Conservation (phyloP, 345 rosid genomes). For the Raphanus raphanistrum region DNA sequence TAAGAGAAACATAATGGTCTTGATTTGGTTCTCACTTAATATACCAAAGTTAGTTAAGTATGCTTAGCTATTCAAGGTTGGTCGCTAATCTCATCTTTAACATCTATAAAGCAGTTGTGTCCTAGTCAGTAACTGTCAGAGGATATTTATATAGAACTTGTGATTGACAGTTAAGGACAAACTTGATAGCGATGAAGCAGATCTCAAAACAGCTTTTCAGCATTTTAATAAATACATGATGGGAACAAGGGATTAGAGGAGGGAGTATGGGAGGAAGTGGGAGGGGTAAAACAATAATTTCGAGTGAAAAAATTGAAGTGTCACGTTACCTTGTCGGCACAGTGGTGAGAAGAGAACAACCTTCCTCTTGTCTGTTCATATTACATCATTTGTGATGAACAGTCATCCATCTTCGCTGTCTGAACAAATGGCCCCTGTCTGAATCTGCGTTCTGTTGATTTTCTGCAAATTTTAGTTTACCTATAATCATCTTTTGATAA, state of each 20-base stretch:
- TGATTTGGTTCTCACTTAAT: not conserved
- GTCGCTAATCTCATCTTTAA: not conserved
- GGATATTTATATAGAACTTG: constrained; percentile 7
- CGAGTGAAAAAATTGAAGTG: constrained; percentile 19
- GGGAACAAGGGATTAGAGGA: not conserved
- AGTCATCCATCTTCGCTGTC: constrained; percentile 20
- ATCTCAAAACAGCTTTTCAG: not conserved
- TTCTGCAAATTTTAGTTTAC: not conserved
- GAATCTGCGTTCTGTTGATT: constrained; percentile 26
- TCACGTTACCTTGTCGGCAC: constrained; percentile 41
- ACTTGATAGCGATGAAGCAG: constrained; percentile 5
- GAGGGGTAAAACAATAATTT: constrained; percentile 41
- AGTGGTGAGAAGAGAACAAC: constrained; percentile 37
- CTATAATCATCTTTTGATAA: not conserved
- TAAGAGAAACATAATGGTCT: constrained; percentile 12
- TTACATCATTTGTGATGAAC: constrained; percentile 24
- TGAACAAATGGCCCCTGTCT: not conserved
- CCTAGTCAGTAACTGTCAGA: not conserved
- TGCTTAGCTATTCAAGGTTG: not conserved
- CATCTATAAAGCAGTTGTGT: not conserved
- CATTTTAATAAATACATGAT: not conserved
- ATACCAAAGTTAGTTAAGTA: not conserved
- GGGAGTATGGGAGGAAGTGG: not conserved
- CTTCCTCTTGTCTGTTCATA: constrained; percentile 37
- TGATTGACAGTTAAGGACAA: constrained; percentile 2